phyloP scores from a whole-genome alignment of 1,284 basidiomycete species.

The Nidula niveotomentosa region DNA sequence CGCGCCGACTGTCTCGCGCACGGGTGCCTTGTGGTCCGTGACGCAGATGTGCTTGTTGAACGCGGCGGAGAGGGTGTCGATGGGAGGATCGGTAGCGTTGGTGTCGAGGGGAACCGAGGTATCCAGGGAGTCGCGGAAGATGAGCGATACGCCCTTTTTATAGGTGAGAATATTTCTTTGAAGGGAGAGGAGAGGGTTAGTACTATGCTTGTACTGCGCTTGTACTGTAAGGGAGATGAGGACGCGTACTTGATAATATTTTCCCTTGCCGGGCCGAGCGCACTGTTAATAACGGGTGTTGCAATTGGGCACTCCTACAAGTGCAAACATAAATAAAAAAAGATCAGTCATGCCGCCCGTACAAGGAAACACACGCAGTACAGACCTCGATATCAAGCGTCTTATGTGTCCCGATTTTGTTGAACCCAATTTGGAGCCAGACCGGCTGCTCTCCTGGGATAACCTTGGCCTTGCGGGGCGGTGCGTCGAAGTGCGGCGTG shows the following conservation, averaged over 20 bases:
- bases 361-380: background rate
- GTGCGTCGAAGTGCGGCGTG: constrained; percentile 93
- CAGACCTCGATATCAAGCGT: constrained; percentile 94
- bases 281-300: constrained; percentile 78
- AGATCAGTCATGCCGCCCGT: too few relatives aligned
- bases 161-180: constrained; percentile 77
- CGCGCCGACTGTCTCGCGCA: constrained; percentile 85
- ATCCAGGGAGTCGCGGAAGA: constrained; percentile 86
- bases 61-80: constrained; percentile 26
- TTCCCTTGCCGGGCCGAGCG: constrained; percentile 61
- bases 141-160: constrained; percentile 88
- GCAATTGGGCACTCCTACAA: constrained; percentile 91
- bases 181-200: constrained; percentile 6
- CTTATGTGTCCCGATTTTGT: constrained; percentile 72
- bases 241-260: constrained; percentile 66
- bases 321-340: too few relatives aligned
- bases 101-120: constrained; percentile 17
- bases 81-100: constrained; percentile 19
- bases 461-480: constrained; percentile 54
- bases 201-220: background rate
- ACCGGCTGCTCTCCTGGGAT: constrained; percentile 41
- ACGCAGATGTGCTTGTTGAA: constrained; percentile 73
- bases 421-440: constrained; percentile 90
- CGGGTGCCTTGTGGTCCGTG: constrained; percentile 78
- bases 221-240: background rate